Conservation (phyloP, 805 yeast species). For the Hanseniaspora nectarophila region DNA sequence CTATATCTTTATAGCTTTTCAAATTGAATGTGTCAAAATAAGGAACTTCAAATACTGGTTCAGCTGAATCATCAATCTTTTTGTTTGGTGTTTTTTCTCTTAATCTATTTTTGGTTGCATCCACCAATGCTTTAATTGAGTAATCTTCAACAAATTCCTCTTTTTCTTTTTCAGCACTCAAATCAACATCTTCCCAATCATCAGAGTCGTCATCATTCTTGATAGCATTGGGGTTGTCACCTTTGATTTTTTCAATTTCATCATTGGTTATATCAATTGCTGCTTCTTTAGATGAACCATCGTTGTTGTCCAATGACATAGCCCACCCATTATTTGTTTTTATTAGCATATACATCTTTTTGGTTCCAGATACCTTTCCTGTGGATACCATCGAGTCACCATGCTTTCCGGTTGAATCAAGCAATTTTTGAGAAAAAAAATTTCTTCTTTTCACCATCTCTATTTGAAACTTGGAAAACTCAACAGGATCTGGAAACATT, state of each 20-base stretch:
- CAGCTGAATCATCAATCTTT: background rate
- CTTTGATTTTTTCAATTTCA: slow-evolving; percentile 15
- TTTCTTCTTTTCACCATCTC: slow-evolving; percentile 86
- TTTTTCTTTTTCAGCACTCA: slow-evolving; percentile 19
- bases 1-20: background rate
- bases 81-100: slow-evolving; percentile 1
- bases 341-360: slow-evolving; percentile 58
- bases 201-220: slow-evolving; percentile 31
- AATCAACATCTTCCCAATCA: slow-evolving; percentile 61
- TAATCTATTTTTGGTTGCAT: slow-evolving; percentile 8
- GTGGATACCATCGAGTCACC: slow-evolving; percentile 30
- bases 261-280: slow-evolving; percentile 32
- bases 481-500: slow-evolving; percentile 74
- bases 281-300: slow-evolving; percentile 32
- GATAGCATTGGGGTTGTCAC: slow-evolving; percentile 19
- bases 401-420: slow-evolving; percentile 75
- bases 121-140: slow-evolving; percentile 34
- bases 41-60: background rate
- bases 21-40: background rate
- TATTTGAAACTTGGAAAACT: slow-evolving; percentile 85
- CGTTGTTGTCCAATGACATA: slow-evolving; percentile 42
- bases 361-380: slow-evolving; percentile 68
- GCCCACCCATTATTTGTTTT: slow-evolving; percentile 79
- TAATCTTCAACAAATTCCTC: slow-evolving; percentile 26
- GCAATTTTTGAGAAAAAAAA: slow-evolving; percentile 72